Base-by-base conservation (phyloP, 2,329 filamentous ascomycete species). In the Microsporum ferrugineum region DNA sequence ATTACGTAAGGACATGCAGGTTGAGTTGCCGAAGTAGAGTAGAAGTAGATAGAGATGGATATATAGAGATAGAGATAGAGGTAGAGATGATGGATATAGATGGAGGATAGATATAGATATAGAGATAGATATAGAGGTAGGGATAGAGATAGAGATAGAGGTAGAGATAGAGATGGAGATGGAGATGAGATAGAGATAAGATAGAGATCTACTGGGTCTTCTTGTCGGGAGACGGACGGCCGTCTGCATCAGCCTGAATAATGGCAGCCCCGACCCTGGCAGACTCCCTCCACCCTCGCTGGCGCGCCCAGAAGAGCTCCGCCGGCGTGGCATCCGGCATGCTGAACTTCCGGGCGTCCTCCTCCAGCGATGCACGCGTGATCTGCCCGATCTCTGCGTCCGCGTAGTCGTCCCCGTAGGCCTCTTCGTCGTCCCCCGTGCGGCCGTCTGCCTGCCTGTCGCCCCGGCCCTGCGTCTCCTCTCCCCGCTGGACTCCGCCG, bases 241-340 rank as follows among this genome's bases (percentile, higher is more conserved):
- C 5, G n/a, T 8, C 23, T 47, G 43, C 17, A 23, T 71, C 67
- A 4, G 71, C 68, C 56, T 75, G 69, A 55, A 78, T 77, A 56
- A 78, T 73, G 1, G 70, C 69, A 12, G 71, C 63, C 0, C 74
- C 77, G 3, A 77, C 71, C 61, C 72, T 66, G 1, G 72, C 71
- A 36, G 71, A 71, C 66, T 78, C 76, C 36, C 65, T 68, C 76
- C 76, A 77, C n/a, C 72, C 74, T 34, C 69, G 74, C 68, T 79
- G 77, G 10, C 72, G 68, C 63, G 68, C 69, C 77, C 77, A 79
- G 66, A 79, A 79, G 17, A 72, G 67, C 49, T 74, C 72, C 1
- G 71, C 68, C 0, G 71, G 66, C 6, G 71, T 67, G 1, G 70
- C 68, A 5, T 67, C 67, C 45, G 73, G 72, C 36, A 70, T 63